Conservation (phyloP, 352 stramenopile genomes). For the Lagenidium giganteum region DNA sequence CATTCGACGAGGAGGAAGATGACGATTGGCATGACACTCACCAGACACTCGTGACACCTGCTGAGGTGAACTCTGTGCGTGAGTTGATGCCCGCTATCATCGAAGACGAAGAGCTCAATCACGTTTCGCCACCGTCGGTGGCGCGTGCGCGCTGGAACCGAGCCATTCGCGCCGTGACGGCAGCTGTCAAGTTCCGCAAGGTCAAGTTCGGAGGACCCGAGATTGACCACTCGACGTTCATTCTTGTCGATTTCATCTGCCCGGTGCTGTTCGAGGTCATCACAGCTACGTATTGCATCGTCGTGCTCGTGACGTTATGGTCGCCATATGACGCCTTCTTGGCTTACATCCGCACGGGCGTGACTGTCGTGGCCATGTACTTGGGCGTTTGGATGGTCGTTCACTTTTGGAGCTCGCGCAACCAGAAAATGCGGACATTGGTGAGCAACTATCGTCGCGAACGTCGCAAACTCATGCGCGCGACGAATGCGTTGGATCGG, state of each 20-base stretch:
- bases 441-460: slow-evolving; percentile 73
- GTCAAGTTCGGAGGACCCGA: slow-evolving; percentile 43
- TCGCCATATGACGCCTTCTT: slow-evolving; percentile 62
- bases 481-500: slow-evolving; percentile 40
- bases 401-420: slow-evolving; percentile 80
- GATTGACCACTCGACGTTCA: slow-evolving; percentile 72
- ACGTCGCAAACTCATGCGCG: slow-evolving; percentile 44
- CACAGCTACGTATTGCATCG: no score
- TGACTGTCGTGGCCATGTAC: slow-evolving; percentile 54
- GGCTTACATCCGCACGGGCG: slow-evolving; percentile 64
- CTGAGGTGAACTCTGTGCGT: slow-evolving; percentile 11
- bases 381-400: slow-evolving; percentile 61
- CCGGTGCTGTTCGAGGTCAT: slow-evolving; percentile 64
- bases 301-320: slow-evolving; percentile 41
- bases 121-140: no score
- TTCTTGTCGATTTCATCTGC: slow-evolving; percentile 71
- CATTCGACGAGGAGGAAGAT: slow-evolving; percentile 60
- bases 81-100: background rate
- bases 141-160: slow-evolving; percentile 47
- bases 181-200: slow-evolving; percentile 53
- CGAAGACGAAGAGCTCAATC: no score
- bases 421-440: slow-evolving; percentile 67
- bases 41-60: no score
- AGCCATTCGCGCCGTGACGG: slow-evolving; percentile 42
- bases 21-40: slow-evolving; percentile 23